Percentiles rank a stretch among this genome's conserved stretches.
Conservation (phyloP, 768 basidiomycete genomes). For the Boletus vermiculosoides region DNA sequence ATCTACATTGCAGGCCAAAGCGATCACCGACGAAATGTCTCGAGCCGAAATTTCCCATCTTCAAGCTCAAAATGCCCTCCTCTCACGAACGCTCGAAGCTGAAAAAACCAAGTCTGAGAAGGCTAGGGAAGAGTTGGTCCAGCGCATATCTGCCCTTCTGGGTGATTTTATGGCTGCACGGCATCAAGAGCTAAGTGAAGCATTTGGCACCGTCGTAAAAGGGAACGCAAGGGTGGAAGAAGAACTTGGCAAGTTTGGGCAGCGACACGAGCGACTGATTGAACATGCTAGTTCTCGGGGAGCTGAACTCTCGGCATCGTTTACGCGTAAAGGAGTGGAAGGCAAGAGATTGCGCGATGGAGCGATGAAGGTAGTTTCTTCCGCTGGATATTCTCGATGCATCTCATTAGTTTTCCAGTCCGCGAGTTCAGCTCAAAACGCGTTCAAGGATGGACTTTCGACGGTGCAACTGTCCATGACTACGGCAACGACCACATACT, state of each 20-base stretch:
- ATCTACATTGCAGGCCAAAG: slow-evolving; percentile 48
- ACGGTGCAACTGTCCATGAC: slow-evolving; percentile 45
- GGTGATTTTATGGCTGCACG: slow-evolving; percentile 68
- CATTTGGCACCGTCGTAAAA: slow-evolving; percentile 50
- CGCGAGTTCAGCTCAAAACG: slow-evolving; percentile 38
- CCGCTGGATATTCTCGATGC: background rate
- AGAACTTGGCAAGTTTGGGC: slow-evolving; percentile 45
- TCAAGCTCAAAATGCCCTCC: slow-evolving; percentile 65
- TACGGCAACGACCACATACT: slow-evolving; percentile 49
- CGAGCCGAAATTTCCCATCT: slow-evolving; percentile 59
- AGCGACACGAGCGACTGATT: slow-evolving; percentile 48
- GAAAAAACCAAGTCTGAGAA: slow-evolving; percentile 67
- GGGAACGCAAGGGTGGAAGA: slow-evolving; percentile 58
- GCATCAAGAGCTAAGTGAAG: slow-evolving; percentile 61
- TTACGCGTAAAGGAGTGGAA: slow-evolving; percentile 50
- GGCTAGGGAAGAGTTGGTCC: slow-evolving; percentile 71
- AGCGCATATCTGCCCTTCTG: slow-evolving; percentile 69
- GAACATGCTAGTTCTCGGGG: slow-evolving; percentile 43
- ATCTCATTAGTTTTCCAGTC: slow-evolving; percentile 37
- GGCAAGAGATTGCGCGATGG: slow-evolving; percentile 56
- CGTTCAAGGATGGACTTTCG: slow-evolving; percentile 42
- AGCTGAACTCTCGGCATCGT: slow-evolving; percentile 37
- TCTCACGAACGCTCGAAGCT: slow-evolving; percentile 58
- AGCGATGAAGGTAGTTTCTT: slow-evolving; percentile 51
- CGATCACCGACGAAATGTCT: slow-evolving; percentile 45